phyloP scores from a whole-genome alignment of 1,284 basidiomycete genomes.

The Cryptococcus hybrid region DNA sequence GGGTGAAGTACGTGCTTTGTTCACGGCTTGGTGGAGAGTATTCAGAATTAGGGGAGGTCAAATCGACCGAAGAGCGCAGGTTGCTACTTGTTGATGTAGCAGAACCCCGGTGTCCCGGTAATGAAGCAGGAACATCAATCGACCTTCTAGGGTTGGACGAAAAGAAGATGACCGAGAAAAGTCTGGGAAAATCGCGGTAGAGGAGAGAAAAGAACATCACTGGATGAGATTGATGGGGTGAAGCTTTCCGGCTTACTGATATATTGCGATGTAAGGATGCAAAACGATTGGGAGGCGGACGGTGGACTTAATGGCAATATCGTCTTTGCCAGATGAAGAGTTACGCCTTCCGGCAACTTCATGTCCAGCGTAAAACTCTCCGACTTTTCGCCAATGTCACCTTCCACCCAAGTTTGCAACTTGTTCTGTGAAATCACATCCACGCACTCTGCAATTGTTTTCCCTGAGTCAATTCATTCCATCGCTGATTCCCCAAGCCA shows the following conservation, averaged over 20 bases:
- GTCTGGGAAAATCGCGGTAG: neutral
- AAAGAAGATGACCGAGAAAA: slow-evolving; percentile 1
- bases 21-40: neutral
- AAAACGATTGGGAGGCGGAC: slow-evolving; percentile 22
- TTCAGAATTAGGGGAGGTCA: slow-evolving; percentile 1
- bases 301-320: slow-evolving; percentile 23
- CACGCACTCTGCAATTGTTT: slow-evolving; percentile 21
- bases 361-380: slow-evolving; percentile 13
- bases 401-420: slow-evolving; percentile 32
- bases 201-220: neutral
- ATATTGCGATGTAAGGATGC: slow-evolving; percentile 27
- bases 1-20: neutral
- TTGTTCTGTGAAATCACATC: slow-evolving; percentile 12
- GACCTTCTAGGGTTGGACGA: slow-evolving; percentile 5
- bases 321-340: slow-evolving; percentile 21
- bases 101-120: neutral
- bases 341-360: slow-evolving; percentile 5
- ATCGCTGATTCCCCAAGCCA: slow-evolving; percentile 33
- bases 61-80: slow-evolving; percentile 2
- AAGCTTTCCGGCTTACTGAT: neutral
- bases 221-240: neutral
- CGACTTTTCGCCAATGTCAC: slow-evolving; percentile 1
- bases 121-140: neutral
- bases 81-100: slow-evolving; percentile 7
- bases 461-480: slow-evolving; percentile 19